These are phyloP conservation scores for Clonostachys rosea DNA, from an alignment of 2,329 filamentous ascomycete genomes.

Conservation along the genomic window DNA sequence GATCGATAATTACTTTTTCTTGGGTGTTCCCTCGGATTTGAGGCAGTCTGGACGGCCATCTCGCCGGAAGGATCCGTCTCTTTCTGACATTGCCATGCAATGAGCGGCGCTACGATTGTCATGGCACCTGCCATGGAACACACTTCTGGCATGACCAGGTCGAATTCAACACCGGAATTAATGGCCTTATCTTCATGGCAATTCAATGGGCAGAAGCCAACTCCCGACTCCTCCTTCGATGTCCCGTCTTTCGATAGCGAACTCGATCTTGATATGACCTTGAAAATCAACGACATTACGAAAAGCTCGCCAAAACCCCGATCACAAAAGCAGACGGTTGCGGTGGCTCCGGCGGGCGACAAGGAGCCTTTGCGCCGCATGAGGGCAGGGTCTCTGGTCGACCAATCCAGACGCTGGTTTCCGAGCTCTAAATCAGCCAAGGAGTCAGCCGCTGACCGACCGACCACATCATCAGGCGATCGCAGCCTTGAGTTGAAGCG, in stretches of 20 bases:
- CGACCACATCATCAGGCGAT: too few species aligned
- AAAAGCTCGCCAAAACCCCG: neutral
- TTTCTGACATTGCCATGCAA: conserved; percentile 18
- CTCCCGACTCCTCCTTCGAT: conserved; percentile 34
- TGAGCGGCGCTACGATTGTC: conserved; percentile 26
- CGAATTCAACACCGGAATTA: conserved; percentile 25
- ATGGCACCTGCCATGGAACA: conserved; percentile 30
- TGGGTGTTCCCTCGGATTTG: neutral
- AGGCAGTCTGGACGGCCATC: too few species aligned
- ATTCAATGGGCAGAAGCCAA: conserved; percentile 14
- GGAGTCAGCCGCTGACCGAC: conserved; percentile 6
- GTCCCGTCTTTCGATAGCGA: conserved; percentile 48
- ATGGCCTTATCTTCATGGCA: conserved; percentile 14
- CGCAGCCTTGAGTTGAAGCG: too few species aligned
- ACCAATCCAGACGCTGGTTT: conserved; percentile 49
- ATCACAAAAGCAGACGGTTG: neutral
- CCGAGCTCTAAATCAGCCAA: conserved; percentile 34
- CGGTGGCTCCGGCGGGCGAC: too few species aligned
- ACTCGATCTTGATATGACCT: conserved; percentile 39
- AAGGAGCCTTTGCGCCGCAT: conserved; percentile 13
- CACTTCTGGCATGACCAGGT: conserved; percentile 20
- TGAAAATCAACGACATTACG: conserved; percentile 26
- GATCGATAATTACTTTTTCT: neutral
- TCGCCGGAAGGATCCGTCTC: too few species aligned
- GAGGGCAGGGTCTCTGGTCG: conserved; percentile 41